Conservation (phyloP, 2,329 filamentous ascomycete species). For the Pseudogymnoascus sp. region DNA sequence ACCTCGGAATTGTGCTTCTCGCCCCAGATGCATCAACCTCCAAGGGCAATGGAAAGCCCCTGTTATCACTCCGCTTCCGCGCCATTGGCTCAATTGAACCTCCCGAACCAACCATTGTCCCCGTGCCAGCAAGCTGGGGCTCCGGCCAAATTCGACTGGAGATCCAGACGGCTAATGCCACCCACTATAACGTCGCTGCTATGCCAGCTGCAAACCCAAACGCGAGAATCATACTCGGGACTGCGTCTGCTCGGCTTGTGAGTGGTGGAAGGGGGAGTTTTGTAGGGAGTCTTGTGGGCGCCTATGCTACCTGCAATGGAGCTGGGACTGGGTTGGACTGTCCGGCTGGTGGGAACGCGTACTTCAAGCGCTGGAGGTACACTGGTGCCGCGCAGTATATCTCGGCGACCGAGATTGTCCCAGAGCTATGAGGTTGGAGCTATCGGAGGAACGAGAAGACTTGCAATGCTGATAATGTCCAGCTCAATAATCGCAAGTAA, state of each 20-base stretch:
- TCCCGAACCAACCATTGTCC: background rate
- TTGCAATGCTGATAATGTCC: background rate
- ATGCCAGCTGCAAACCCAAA: slow-evolving; percentile 6
- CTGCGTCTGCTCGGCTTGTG: background rate
- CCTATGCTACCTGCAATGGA: slow-evolving; percentile 32
- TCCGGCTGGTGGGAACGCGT: slow-evolving; percentile 24
- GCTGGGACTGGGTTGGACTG: slow-evolving; percentile 23
- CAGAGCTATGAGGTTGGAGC: background rate
- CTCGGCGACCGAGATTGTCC: background rate
- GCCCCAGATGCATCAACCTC: slow-evolving; percentile 8
- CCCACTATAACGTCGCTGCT: background rate
- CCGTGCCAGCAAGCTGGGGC: background rate
- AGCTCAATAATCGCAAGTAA: background rate
- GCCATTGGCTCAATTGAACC: background rate
- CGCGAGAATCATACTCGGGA: background rate
- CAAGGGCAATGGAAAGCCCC: background rate
- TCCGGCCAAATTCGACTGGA: background rate
- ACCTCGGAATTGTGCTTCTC: slow-evolving; percentile 32
- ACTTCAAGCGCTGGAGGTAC: slow-evolving; percentile 19
- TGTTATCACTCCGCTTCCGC: slow-evolving; percentile 6
- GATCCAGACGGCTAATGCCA: slow-evolving; percentile 3
- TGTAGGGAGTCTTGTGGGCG: slow-evolving; percentile 28
- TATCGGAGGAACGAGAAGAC: background rate
- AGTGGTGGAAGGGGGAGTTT: slow-evolving; percentile 23
- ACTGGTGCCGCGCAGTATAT: slow-evolving; percentile 1